Evolutionary conservation across 2,329 filamentous ascomycete species (phyloP).

Genomic region (Phialophora expanda): DNA sequence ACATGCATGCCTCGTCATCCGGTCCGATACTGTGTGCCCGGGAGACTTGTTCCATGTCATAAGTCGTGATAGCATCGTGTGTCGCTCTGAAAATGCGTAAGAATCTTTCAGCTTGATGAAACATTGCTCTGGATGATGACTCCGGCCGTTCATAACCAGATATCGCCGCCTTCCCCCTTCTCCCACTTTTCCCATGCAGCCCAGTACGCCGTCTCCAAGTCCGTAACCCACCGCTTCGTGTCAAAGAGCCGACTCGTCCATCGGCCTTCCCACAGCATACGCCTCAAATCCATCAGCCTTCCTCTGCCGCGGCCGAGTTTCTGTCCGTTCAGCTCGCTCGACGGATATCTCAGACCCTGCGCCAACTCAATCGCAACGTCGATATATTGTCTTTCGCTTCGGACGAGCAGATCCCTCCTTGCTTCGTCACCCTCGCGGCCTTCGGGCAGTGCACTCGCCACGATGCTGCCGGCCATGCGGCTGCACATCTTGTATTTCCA

Average conservation of each 20-base stretch:
- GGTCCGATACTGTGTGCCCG: not conserved
- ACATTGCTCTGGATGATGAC: not conserved
- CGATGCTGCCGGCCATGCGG: slow-evolving; percentile 93
- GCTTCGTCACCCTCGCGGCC: slow-evolving; percentile 68
- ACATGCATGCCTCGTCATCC: not conserved
- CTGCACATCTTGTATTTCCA: slow-evolving; percentile 99
- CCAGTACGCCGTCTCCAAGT: slow-evolving; percentile 86
- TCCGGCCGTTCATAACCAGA: slow-evolving; percentile 66
- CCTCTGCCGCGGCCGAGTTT: slow-evolving; percentile 56
- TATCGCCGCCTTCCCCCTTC: slow-evolving; percentile 83
- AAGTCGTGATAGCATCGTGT: not conserved
- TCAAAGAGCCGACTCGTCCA: slow-evolving; percentile 90
- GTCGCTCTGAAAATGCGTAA: too few relatives aligned
- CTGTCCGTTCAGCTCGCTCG: slow-evolving; percentile 42
- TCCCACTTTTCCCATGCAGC: slow-evolving; percentile 91
- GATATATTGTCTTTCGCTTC: slow-evolving; percentile 83
- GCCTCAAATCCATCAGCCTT: slow-evolving; percentile 76
- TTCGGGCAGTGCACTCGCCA: slow-evolving; percentile 84
- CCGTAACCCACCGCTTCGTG: slow-evolving; percentile 85
- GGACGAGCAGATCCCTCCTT: slow-evolving; percentile 76
- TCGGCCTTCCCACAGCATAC: slow-evolving; percentile 79
- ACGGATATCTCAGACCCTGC: slow-evolving; percentile 64
- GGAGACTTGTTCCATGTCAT: not conserved
- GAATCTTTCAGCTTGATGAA: not conserved
- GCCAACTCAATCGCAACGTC: slow-evolving; percentile 73